Percentiles rank a stretch among this genome's conserved stretches.
phyloP scores from a whole-genome alignment of 176 grass and related monocot species.

The Cenchrus fungigraminus region DNA sequence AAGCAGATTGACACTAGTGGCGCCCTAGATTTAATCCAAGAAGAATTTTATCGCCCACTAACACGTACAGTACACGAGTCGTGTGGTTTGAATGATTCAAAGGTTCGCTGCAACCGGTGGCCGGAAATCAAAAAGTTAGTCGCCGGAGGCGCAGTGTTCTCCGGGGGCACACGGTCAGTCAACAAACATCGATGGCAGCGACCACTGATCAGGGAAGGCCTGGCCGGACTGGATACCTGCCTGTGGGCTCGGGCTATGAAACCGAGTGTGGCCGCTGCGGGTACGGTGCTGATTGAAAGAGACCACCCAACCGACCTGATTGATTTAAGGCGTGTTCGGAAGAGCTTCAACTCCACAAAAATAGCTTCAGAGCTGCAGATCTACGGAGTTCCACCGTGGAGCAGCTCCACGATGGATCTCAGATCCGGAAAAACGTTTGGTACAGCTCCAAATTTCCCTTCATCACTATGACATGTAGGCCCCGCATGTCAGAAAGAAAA shows the following conservation, averaged over 20 bases:
- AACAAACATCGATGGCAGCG: background rate
- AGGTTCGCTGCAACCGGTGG: background rate
- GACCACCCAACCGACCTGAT: no score
- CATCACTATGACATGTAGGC: no score
- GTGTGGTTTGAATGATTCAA: conserved; percentile 10
- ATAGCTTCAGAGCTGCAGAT: no score
- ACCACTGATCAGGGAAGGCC: background rate
- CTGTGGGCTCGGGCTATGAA: background rate
- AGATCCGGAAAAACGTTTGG: no score
- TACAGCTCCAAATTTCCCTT: no score
- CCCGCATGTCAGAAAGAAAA: no score
- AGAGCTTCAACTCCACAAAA: no score
- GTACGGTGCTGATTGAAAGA: no score
- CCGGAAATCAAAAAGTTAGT: background rate
- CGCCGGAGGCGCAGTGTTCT: background rate
- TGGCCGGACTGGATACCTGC: background rate
- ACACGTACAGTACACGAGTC: no score
- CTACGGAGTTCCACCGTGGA: no score
- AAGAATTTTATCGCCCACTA: background rate
- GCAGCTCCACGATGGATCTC: no score
- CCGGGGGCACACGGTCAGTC: conserved; percentile 20
- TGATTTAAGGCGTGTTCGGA: no score
- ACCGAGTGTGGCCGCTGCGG: background rate
- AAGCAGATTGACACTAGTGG: background rate
- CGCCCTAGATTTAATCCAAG: background rate